phyloP scores from a whole-genome alignment of 1,284 basidiomycete species.

The Pisolithus thermaeus region DNA sequence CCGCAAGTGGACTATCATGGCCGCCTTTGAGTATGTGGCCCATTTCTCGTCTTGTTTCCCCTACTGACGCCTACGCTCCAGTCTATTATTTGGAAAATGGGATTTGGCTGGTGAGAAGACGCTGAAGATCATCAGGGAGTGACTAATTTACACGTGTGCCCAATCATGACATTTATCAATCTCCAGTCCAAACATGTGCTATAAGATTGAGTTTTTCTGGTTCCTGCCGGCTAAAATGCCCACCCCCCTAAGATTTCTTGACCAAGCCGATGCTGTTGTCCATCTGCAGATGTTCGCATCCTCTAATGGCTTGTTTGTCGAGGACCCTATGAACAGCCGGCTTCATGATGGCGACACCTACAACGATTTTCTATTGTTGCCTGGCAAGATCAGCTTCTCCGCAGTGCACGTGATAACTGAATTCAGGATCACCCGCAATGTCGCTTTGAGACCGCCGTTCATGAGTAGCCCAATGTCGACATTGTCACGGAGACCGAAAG shows the following conservation, averaged over 20 bases:
- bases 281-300: conserved; percentile 70
- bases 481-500: conserved; percentile 80
- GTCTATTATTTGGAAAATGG: conserved; percentile 49
- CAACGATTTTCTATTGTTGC: conserved; percentile 89
- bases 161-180: too few relatives aligned
- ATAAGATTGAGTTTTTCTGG: conserved; percentile 9
- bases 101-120: conserved; percentile 22
- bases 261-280: conserved; percentile 62
- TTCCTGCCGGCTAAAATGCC: conserved; percentile 29
- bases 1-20: conserved; percentile 94
- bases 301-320: conserved; percentile 80
- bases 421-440: conserved; percentile 87
- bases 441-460: conserved; percentile 93
- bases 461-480: conserved; percentile 99
- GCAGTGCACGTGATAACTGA: conserved; percentile 81
- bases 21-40: conserved; percentile 70
- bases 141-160: too few relatives aligned
- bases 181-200: conserved; percentile 14
- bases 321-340: conserved; percentile 89
- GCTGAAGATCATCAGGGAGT: conserved; percentile 10
- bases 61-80: conserved; percentile 11
- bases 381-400: conserved; percentile 96
- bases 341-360: conserved; percentile 95
- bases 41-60: not conserved
- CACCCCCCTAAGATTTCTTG: conserved; percentile 39